These are phyloP conservation scores for Dactylorhiza incarnata DNA, from an alignment of 106 monocot species.

Conservation along the genomic window DNA sequence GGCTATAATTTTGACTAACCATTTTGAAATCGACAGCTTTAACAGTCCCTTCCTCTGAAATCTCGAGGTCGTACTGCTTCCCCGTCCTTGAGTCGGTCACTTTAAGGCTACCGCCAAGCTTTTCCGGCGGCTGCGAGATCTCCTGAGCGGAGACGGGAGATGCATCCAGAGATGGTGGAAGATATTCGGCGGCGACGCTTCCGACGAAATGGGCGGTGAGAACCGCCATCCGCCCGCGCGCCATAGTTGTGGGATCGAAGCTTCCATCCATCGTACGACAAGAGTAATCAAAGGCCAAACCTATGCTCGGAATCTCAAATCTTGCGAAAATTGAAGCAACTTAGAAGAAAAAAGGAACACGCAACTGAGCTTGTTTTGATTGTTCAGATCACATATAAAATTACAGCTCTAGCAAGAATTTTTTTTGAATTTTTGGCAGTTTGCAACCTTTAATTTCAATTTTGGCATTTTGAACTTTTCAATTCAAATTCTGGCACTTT, in stretches of 20 bases:
- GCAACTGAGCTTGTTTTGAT: no score
- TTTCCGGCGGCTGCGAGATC: conserved; percentile 11
- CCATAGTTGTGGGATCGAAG: conserved; percentile 20
- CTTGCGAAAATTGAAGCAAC: background rate
- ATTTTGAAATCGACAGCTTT: conserved; percentile 82
- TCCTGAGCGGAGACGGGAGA: conserved; percentile 43
- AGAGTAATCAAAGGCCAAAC: conserved; percentile 5
- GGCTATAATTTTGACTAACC: conserved; percentile 20
- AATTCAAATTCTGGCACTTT: no score
- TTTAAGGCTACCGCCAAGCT: conserved; percentile 39
- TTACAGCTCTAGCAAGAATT: no score
- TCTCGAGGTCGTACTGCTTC: conserved; percentile 56
- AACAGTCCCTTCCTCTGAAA: conserved; percentile 85
- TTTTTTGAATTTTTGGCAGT: no score
- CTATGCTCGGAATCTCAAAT: background rate
- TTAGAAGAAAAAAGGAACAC: background rate
- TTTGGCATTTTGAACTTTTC: no score
- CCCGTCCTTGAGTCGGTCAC: conserved; percentile 79
- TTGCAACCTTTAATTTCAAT: no score
- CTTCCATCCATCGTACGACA: conserved; percentile 13
- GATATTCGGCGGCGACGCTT: background rate
- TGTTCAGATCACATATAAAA: no score
- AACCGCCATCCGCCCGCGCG: conserved; percentile 60
- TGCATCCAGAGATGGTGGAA: conserved; percentile 22
- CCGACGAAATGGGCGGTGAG: conserved; percentile 60